phyloP scores from a whole-genome alignment of 2,329 filamentous ascomycete species.

The Leptosphaerulina australis region DNA sequence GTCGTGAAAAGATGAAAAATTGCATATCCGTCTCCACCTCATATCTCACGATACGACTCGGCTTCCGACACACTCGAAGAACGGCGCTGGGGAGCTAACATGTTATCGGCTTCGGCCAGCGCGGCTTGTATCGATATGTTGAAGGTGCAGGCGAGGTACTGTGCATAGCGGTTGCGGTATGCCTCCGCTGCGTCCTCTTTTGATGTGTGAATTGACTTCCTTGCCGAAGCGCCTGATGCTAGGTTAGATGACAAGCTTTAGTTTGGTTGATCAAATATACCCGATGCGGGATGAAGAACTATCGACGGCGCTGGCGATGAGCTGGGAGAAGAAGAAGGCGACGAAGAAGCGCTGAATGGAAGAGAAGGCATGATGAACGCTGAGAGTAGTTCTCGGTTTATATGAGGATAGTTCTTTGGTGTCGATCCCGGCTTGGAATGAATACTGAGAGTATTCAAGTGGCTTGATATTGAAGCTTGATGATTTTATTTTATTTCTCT shows the following conservation, averaged over 20 bases:
- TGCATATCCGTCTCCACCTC: conserved; percentile 22
- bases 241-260: conserved; percentile 46
- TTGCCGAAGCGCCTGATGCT: conserved; percentile 40
- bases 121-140: conserved; percentile 49
- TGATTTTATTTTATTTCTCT: conserved; percentile 36
- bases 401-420: conserved; percentile 40
- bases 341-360: conserved; percentile 45
- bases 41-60: conserved; percentile 41
- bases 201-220: conserved; percentile 44
- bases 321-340: conserved; percentile 44
- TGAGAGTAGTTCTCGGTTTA: conserved; percentile 33
- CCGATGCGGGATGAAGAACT: conserved; percentile 49
- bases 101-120: conserved; percentile 45
- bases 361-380: conserved; percentile 46
- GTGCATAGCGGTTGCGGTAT: conserved; percentile 48
- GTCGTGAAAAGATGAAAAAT: conserved; percentile 24
- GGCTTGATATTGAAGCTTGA: conserved; percentile 31
- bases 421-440: conserved; percentile 39
- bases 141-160: conserved; percentile 49
- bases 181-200: conserved; percentile 39
- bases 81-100: conserved; percentile 43
- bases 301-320: conserved; percentile 45
- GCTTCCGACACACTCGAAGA: conserved; percentile 46
- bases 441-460: conserved; percentile 12
- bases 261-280: conserved; percentile 49